Percentiles rank a stretch among this genome's conserved stretches.
These are phyloP conservation scores for Kodamaea ohmeri DNA, from an alignment of 1,139 yeast genomes.

Conservation along the genomic window DNA sequence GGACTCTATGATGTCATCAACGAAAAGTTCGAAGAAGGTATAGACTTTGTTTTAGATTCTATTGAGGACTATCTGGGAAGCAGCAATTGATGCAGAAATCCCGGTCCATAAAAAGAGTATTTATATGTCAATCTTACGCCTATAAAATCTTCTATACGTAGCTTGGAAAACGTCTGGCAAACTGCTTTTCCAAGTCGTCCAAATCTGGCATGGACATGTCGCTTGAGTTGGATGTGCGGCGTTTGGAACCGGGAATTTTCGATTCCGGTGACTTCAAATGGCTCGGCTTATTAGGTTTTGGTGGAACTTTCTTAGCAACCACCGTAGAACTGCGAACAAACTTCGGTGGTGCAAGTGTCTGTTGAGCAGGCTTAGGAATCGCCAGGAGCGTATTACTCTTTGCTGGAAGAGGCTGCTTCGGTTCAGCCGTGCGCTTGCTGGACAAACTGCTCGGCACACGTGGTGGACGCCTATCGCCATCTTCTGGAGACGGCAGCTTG, in stretches of 20 bases:
- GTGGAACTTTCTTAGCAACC: slow-evolving; percentile 47
- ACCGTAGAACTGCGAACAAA: slow-evolving; percentile 8
- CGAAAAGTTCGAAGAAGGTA: slow-evolving; percentile 82
- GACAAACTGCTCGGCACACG: slow-evolving; percentile 32
- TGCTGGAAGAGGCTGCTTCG: not conserved
- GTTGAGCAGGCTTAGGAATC: not conserved
- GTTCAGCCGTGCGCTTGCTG: slow-evolving; percentile 11
- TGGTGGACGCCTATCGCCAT: slow-evolving; percentile 24
- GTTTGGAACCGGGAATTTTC: slow-evolving; percentile 12
- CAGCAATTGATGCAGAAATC: slow-evolving; percentile 5
- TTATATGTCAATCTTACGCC: slow-evolving; percentile 2
- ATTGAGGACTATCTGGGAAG: slow-evolving; percentile 45
- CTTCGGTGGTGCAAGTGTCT: not conserved
- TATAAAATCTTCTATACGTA: slow-evolving; percentile 30
- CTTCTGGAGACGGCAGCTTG: slow-evolving; percentile 12
- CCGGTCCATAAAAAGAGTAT: not conserved
- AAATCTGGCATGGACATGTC: slow-evolving; percentile 51
- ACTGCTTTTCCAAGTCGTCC: slow-evolving; percentile 54
- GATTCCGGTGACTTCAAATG: slow-evolving; percentile 43
- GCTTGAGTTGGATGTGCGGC: slow-evolving; percentile 39
- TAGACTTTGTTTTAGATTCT: slow-evolving; percentile 78
- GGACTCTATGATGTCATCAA: slow-evolving; percentile 75
- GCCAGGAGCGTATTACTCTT: slow-evolving; percentile 1
- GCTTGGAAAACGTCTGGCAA: slow-evolving; percentile 55
- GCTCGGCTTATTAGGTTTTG: slow-evolving; percentile 59